Conservation (phyloP, 192 early-diverging fungal genomes). For the Rhizophagus clarus region DNA sequence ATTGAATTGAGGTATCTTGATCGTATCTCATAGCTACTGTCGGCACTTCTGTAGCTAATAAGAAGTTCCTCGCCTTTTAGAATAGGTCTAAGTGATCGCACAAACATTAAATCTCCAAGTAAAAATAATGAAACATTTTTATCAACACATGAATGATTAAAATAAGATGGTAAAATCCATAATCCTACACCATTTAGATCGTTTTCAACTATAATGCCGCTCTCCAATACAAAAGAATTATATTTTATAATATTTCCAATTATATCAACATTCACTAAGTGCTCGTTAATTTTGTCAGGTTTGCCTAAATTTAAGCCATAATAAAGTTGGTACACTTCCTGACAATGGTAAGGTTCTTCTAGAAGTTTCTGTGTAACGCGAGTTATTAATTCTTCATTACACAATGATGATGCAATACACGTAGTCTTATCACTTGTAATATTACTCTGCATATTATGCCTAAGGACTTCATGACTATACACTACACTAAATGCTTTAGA, state of each 20-base stretch:
- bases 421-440: neutral
- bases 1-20: neutral
- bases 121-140: neutral
- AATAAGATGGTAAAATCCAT: constrained; percentile 20
- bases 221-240: neutral
- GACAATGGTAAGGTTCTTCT: neutral
- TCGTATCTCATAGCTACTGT: neutral
- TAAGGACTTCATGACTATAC: neutral
- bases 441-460: neutral
- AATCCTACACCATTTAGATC: neutral
- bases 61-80: neutral
- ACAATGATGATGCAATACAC: too few relatives aligned
- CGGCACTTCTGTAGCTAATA: neutral
- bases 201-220: neutral
- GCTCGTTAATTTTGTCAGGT: neutral
- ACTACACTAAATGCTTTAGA: constrained; percentile 8
- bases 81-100: neutral
- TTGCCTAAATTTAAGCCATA: neutral
- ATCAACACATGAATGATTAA: constrained; percentile 24
- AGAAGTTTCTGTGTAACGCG: neutral
- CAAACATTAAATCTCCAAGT: constrained; percentile 12
- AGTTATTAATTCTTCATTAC: neutral
- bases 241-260: neutral
- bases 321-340: constrained; percentile 3
- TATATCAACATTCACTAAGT: neutral